Conservation (phyloP, 129 eudicot species). For the Chrysanthemum seticuspe region DNA sequence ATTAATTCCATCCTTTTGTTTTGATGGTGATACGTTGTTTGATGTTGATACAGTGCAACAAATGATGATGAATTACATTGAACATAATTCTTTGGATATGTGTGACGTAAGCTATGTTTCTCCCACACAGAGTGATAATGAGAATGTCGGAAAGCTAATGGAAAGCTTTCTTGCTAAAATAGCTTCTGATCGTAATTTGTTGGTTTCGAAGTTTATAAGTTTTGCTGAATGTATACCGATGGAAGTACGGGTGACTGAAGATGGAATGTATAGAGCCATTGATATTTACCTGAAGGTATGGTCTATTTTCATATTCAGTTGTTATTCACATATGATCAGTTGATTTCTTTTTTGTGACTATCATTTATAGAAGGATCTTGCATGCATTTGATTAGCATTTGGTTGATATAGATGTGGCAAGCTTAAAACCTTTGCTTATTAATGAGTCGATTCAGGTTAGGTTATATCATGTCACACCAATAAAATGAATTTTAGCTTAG, state of each 20-base stretch:
- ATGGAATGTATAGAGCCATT: conserved; percentile 91
- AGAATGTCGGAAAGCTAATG: conserved; percentile 79
- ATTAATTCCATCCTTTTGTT: conserved; percentile 72
- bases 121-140: conserved; percentile 46
- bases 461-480: no score
- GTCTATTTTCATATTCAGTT: conserved; percentile 5
- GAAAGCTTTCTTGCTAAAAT: conserved; percentile 85
- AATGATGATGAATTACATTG: conserved; percentile 57
- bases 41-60: conserved; percentile 87
- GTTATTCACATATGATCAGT: neutral
- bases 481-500: no score
- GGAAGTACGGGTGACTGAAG: conserved; percentile 68
- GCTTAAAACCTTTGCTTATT: no score
- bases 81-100: conserved; percentile 34
- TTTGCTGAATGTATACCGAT: conserved; percentile 73
- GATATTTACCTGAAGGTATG: conserved; percentile 89
- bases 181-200: conserved; percentile 72
- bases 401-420: no score
- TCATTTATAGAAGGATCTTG: neutral
- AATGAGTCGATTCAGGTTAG: no score
- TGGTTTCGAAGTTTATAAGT: conserved; percentile 57
- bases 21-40: conserved; percentile 72
- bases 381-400: no score
- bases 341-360: neutral
- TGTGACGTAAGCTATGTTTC: conserved; percentile 25